Conservation (phyloP, 495 filamentous ascomycete genomes). For the Cenococcum geophilum region DNA sequence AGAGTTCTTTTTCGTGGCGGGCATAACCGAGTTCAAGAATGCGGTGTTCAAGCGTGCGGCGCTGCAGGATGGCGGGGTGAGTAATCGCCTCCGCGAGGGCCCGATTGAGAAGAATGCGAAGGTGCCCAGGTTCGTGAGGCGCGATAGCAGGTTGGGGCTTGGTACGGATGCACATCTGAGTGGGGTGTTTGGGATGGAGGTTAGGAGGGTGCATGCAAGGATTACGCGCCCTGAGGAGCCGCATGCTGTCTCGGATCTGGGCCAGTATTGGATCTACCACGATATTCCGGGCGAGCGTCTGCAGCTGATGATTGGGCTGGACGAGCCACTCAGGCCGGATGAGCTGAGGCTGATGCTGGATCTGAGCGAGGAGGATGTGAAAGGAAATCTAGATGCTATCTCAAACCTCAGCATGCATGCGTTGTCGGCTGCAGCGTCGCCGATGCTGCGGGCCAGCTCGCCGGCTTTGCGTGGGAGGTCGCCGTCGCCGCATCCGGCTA, state of each 20-base stretch:
- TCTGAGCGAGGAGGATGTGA: conserved; percentile 23
- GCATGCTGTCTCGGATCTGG: conserved; percentile 19
- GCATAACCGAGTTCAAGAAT: conserved; percentile 30
- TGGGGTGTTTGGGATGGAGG: conserved; percentile 31
- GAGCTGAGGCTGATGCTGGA: conserved; percentile 30
- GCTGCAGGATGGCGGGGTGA: conserved; percentile 26
- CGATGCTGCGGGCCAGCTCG: conserved; percentile 24
- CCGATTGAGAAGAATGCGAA: conserved; percentile 27
- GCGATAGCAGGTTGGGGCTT: conserved; percentile 21
- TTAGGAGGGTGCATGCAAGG: conserved; percentile 13
- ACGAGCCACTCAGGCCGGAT: conserved; percentile 24
- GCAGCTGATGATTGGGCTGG: conserved; percentile 30
- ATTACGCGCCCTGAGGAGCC: conserved; percentile 24
- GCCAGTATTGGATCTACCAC: conserved; percentile 20
- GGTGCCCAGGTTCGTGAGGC: conserved; percentile 21
- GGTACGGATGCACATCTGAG: conserved; percentile 19
- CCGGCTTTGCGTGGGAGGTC: conserved; percentile 25
- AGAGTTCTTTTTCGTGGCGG: conserved; percentile 26
- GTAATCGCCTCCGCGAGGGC: conserved; percentile 18
- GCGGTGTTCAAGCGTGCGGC: conserved; percentile 28
- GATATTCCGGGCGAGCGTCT: conserved; percentile 20
- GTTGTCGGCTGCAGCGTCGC: conserved; percentile 26
- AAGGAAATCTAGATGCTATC: conserved; percentile 26
- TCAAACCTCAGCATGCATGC: conserved; percentile 26
- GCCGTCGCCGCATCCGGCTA: conserved; percentile 22